These are phyloP conservation scores for Ogataea methylovora DNA, from an alignment of 805 yeast species.

Conservation along the genomic window DNA sequence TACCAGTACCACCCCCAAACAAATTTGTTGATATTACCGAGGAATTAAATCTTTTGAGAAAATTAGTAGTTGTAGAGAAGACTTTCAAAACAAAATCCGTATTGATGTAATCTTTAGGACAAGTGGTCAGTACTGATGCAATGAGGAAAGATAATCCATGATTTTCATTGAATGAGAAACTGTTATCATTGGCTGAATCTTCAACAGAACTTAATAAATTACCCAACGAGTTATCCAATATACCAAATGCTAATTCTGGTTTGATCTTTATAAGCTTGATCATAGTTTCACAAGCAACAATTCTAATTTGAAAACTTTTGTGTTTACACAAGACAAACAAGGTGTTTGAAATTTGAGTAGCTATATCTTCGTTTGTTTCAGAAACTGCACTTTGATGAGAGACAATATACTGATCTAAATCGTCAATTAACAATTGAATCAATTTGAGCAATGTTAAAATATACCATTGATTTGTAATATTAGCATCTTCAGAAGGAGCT, in stretches of 20 bases:
- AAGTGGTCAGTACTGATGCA: conserved; percentile 21
- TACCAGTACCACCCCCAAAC: conserved; percentile 19
- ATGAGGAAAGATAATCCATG: conserved; percentile 26
- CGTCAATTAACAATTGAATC: conserved; percentile 18
- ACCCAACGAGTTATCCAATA: conserved; percentile 28
- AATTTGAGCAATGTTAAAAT: conserved; percentile 19
- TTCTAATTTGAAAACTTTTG: conserved; percentile 32
- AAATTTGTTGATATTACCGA: conserved; percentile 26
- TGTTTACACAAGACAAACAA: conserved; percentile 30
- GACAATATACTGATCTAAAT: conserved; percentile 24
- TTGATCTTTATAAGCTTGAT: conserved; percentile 25
- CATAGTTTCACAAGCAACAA: conserved; percentile 30
- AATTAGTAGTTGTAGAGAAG: conserved; percentile 20
- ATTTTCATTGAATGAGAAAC: conserved; percentile 18
- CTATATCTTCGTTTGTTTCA: conserved; percentile 12
- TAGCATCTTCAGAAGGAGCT: conserved; percentile 6
- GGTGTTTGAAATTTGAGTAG: conserved; percentile 24
- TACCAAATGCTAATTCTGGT: conserved; percentile 21
- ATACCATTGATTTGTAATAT: conserved; percentile 18
- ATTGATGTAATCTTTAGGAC: conserved; percentile 22
- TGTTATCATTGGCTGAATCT: conserved; percentile 18
- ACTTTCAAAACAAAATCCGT: conserved; percentile 24
- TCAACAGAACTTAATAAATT: conserved; percentile 27
- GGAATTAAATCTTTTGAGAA: conserved; percentile 26
- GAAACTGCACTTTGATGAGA: conserved; percentile 15